Evolutionary conservation across 108 stramenopile species (phyloP), one percentile per base, ranked within the genome.

Genomic region (Cyclotella sp.): DNA sequence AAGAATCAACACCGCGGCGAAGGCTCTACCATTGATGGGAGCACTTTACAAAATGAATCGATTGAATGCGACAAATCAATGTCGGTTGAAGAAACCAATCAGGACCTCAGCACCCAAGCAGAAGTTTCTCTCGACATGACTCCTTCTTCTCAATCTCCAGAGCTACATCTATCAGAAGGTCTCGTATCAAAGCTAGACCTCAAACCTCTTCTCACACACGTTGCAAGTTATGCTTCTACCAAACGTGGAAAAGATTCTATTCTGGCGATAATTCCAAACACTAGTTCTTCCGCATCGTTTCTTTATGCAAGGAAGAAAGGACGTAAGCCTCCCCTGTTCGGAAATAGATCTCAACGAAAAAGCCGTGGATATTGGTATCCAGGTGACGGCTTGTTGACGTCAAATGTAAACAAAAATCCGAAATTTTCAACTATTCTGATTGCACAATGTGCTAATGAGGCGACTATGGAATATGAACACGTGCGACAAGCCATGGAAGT

Each of bases 371-470:
- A 54, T 51, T 63, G 76, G 69, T 70, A 45, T 34, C 51, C 22
- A n/a, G 51, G 49, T 19, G 41, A 43, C 8, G 45, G 3, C 3
- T 13, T 26, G 9, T 42, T 45, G 4, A 1, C 19, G 5, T 55
- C 40, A 39, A 67, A 45, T 7, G 19, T 27, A 16, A 40, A 21
- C 21, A 59, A 64, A 34, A 11, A 29, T 57, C 26, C 14, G 3
- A 29, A n/a, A 13, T 66, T 12, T 15, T 16, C 54, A 14, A 26
- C 34, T 42, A 10, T 76, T 43, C 65, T 73, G 9, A 69, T 94
- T 74, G 89, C 93, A 13, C n/a, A 60, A 47, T 88, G 88, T 0
- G 76, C 75, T 13, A 52, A 65, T 15, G 88, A 87, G 52, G 90
- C 88, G 8, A 72, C 47, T 11, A 11, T 63, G 21, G 86, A 89